Base-by-base conservation (phyloP, 345 rosid genomes). In the Populus tremula region DNA sequence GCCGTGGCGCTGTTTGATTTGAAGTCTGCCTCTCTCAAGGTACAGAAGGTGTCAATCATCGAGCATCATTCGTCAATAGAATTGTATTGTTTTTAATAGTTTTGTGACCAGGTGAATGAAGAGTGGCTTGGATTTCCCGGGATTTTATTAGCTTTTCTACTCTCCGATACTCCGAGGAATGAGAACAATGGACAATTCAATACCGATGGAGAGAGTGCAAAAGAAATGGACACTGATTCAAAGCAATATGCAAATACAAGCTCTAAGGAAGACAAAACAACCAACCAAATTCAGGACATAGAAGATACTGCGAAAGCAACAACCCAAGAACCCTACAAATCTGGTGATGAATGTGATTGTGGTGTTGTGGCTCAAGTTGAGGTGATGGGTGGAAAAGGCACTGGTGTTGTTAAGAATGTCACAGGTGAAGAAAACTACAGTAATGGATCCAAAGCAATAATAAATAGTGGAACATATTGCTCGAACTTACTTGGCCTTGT, bases 101-200 rank as follows among this genome's bases (percentile, higher is more conserved):
- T 66, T n/a, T 43, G 47, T 67, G 61, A 23, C 36, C 74, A 69
- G 80, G 66, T 76, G 49, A 82, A 68, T 66, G 80, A 82, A 62
- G 81, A 79, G 23, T 76, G 82, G 85, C 72, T 76, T 16, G 59
- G 67, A 56, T 41, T 79, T 54, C 80, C 82, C 1, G 54, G 71
- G 63, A 69, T 76, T 69, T 27, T 79, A 68, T 38, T 69, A 25
- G 72, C 45, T 6, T 71, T 75, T 74, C 39, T 82, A 67, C 69
- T 75, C 59, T 21, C 66, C 50, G 25, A 38, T 47, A 54, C 45
- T 41, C 5, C 54, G 21, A 47, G 27, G 23, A 70, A 59, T 71
- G 53, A 41, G 16, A 27, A 70, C 56, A 16, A 72, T 20, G 2
- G 8, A 5, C 5, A 16, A 27, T 12, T 27, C 39, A 38, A 9